Base-by-base conservation (phyloP, 2,329 filamentous ascomycete species). In the Phialophora tarda region DNA sequence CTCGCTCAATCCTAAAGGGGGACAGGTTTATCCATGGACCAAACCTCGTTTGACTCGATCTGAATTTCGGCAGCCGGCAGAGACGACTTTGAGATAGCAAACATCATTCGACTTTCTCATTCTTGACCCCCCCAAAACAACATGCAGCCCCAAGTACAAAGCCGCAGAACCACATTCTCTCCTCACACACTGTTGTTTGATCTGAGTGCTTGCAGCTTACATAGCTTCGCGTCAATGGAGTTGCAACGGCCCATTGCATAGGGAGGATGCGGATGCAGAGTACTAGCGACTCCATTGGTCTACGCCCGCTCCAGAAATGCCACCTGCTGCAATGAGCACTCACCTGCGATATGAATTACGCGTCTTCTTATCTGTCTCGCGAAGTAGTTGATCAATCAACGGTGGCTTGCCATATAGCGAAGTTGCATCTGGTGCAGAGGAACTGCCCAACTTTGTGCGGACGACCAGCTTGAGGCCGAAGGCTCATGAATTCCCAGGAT, bases 131-230 rank as follows among this genome's bases (percentile, higher is more conserved):
- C 14, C 5, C 38, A 44, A 44, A 6, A 23, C 23, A 14, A 24
- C 48, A 11, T 26, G 48, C 48, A 23, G 48, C 21, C 4, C 48
- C 14, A 51, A 26, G n/a, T 24, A 6, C 41, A 34, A 59, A 14
- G 10, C 23, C 17, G 47, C 17, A 21, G 24, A 5, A 48, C 26
- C 38, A 44, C 17, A n/a, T 1, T 7, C 7, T 41, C 8, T 10
- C 28, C 17, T 34, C 24, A 26, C 28, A 61, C 24, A n/a, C 47
- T 54, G 48, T n/a, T n/a, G 47, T 38, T 53, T 61, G 28, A 48
- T 53, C 30, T 4, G 50, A 28, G 47, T 61, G 59, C 30, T 61
- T 61, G 54, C 59, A 30, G 21, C 34, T 5, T 41, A 14, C 34
- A 41, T 41, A 12, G 5, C 14, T 41, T 24, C 48, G 21, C 8